A percentile compares a stretch with the other conserved stretches of the same genome.
These are phyloP conservation scores for Cercospora sp. DNA, from an alignment of 2,329 filamentous ascomycete species.

Conservation along the genomic window DNA sequence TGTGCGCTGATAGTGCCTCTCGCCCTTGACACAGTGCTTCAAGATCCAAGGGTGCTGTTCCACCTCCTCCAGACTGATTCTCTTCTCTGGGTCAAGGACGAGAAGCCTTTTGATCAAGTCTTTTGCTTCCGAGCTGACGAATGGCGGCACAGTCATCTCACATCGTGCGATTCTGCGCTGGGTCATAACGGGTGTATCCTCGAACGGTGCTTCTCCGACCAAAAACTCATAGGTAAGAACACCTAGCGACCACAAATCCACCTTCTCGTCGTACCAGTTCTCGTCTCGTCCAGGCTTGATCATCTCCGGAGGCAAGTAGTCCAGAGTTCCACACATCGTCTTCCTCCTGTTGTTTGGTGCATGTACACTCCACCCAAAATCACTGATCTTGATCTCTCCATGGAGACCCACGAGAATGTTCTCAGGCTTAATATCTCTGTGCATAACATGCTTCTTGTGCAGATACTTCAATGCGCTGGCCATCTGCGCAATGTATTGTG, in stretches of 20 bases:
- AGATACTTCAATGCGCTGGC: constrained; percentile 85
- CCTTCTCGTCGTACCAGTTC: constrained; percentile 91
- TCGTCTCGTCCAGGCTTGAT: constrained; percentile 74
- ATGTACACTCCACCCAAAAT: constrained; percentile 98
- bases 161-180: constrained; percentile 82
- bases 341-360: constrained; percentile 90
- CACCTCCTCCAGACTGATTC: constrained; percentile 85
- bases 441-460: constrained; percentile 96
- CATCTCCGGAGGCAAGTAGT: constrained; percentile 99
- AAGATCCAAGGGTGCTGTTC: constrained; percentile 93
- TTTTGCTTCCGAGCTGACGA: constrained; percentile 84
- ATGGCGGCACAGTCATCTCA: constrained; percentile 89
- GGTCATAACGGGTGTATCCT: constrained; percentile 93
- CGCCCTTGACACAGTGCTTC: constrained; percentile 76
- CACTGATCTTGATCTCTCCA: constrained; percentile 96
- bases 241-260: constrained; percentile 93
- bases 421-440: constrained; percentile 95
- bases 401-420: constrained; percentile 96
- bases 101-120: constrained; percentile 91
- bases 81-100: constrained; percentile 89
- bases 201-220: constrained; percentile 93
- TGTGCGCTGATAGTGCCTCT: constrained; percentile 46
- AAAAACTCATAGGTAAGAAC: constrained; percentile 96
- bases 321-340: constrained; percentile 95
- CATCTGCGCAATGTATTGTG: constrained; percentile 87